These are phyloP conservation scores for Medicago lupulina DNA, from an alignment of 306 rosid genomes.

Conservation along the genomic window DNA sequence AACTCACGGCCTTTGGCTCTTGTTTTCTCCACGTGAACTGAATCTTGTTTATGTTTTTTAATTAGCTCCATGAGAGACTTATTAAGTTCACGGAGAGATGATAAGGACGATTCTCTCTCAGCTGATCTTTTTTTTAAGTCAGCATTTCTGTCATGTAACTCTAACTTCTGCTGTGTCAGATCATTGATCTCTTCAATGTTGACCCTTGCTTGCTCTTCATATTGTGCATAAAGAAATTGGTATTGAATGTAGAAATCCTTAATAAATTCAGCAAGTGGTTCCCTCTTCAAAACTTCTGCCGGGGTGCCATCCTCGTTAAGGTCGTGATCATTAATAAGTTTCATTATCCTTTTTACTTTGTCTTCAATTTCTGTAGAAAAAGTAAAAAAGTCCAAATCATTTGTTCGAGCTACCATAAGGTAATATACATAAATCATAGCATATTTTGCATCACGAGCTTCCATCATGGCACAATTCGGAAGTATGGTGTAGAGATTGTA, in stretches of 20 bases:
- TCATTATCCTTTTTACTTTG: slow-evolving; percentile 62
- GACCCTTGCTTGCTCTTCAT: too few species aligned
- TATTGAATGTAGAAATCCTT: slow-evolving; percentile 76
- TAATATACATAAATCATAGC: slow-evolving; percentile 11
- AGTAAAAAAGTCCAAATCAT: slow-evolving; percentile 37
- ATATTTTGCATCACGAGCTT: slow-evolving; percentile 30
- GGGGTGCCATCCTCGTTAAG: slow-evolving; percentile 43
- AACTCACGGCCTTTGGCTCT: too few species aligned
- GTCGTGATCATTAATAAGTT: slow-evolving; percentile 67
- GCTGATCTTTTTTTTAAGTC: too few species aligned
- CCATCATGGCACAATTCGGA: slow-evolving; percentile 12
- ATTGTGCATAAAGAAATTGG: not conserved
- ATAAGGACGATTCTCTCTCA: too few species aligned
- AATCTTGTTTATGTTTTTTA: too few species aligned
- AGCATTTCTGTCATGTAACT: too few species aligned
- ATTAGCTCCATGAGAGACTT: too few species aligned
- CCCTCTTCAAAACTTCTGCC: slow-evolving; percentile 20
- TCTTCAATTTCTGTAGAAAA: slow-evolving; percentile 68
- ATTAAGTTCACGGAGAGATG: too few species aligned
- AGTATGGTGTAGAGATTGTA: slow-evolving; percentile 45
- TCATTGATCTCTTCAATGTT: too few species aligned
- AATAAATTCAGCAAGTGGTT: slow-evolving; percentile 55
- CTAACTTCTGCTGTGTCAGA: too few species aligned
- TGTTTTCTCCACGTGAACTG: too few species aligned
- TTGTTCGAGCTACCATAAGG: slow-evolving; percentile 11